Conservation (phyloP, 1,284 basidiomycete genomes). For the Schizophyllum commune region DNA sequence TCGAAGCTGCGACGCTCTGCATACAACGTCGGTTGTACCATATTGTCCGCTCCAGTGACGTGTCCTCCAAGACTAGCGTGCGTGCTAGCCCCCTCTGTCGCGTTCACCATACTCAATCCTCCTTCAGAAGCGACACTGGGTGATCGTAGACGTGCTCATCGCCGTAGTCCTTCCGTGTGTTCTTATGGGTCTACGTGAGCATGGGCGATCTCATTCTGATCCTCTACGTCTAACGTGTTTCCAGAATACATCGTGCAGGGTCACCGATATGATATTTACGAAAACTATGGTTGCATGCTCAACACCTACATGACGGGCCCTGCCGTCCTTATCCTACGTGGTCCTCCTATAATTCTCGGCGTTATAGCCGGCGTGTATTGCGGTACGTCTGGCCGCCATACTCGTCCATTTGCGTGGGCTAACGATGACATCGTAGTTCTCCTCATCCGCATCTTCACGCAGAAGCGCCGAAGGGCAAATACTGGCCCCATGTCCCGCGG, state of each 20-base stretch:
- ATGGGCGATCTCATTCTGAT: neutral
- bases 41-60: conserved; percentile 27
- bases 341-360: conserved; percentile 34
- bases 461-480: conserved; percentile 16
- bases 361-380: conserved; percentile 22
- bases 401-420: conserved; percentile 15
- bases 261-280: conserved; percentile 23
- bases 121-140: conserved; percentile 34
- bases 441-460: conserved; percentile 23
- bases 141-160: conserved; percentile 39
- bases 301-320: conserved; percentile 20
- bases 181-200: conserved; percentile 44
- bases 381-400: conserved; percentile 12
- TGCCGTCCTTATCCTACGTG: conserved; percentile 18
- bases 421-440: conserved; percentile 21
- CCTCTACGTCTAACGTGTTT: neutral
- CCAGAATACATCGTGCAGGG: conserved; percentile 28
- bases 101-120: conserved; percentile 21
- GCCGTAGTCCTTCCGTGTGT: conserved; percentile 44
- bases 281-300: conserved; percentile 19
- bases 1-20: conserved; percentile 48
- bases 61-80: conserved; percentile 24
- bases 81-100: conserved; percentile 33
- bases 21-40: conserved; percentile 53
- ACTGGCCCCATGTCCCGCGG: conserved; percentile 28